Evolutionary conservation across 768 basidiomycete genomes (phyloP), one percentile per base, ranked within the genome.

Genomic region (Postia placenta): DNA sequence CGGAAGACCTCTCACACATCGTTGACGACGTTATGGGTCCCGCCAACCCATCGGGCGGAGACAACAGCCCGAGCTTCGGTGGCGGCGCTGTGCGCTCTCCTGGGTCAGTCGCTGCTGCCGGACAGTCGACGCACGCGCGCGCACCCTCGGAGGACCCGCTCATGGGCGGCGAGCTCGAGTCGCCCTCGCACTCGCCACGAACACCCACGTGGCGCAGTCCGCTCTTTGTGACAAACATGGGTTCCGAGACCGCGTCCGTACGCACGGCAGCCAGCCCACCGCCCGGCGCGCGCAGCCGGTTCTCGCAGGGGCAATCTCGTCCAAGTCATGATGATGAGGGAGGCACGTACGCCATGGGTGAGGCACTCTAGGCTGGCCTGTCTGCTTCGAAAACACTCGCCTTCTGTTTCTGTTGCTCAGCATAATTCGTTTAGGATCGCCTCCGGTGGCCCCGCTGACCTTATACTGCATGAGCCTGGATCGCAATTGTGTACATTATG

Each of bases 21-120:
- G 58, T 63, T 11, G 60, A 60, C 36, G 58, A 63, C 45, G 60
- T 65, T 42, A 65, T 65, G 64, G 62, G 62, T 12, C 54, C 55
- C 25, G 42, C 52, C 4, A 39, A 27, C 20, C 35, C 51, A 26
- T 47, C 45, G 42, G 44, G 40, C 22, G 45, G 19, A 0, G 46
- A 15, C 15, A 7, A 7, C 7, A 33, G 30, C 15, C 15, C 12
- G 6, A 7, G 38, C 7, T 6, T 9, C 9, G 38, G 7, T 9
- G 12, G 9, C 6, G 38, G 17, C 20, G 38, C 6, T 7, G 6
- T 17, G 7, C 6, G 9, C 17, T 17, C 12, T 19, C 12, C 7
- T 14, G 38, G 38, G 12, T n/a, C n/a, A 9, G 33, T 23, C 6
- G 9, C 41, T 4, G 9, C 20, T 23, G 15, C 20, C 4, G 30